phyloP scores from a whole-genome alignment of 1,284 basidiomycete genomes.

The Ustilago crameri region DNA sequence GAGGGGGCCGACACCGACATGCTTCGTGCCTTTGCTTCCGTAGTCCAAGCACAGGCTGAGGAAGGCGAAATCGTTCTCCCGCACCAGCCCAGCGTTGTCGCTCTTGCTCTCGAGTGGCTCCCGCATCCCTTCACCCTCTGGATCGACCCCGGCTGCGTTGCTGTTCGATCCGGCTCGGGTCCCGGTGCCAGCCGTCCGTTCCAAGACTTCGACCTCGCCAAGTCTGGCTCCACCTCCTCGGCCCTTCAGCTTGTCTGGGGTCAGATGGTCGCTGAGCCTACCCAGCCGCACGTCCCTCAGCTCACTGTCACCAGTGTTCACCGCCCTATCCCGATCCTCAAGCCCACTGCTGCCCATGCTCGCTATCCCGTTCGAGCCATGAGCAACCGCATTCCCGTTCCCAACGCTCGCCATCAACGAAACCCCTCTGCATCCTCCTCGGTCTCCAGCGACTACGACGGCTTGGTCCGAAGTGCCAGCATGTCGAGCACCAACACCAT shows the following conservation, averaged over 20 bases:
- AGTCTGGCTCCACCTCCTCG: constrained; percentile 2
- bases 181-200: constrained; percentile 33
- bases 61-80: constrained; percentile 30
- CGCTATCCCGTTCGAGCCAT: constrained; percentile 25
- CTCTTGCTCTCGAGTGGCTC: constrained; percentile 38
- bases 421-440: constrained; percentile 26
- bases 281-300: constrained; percentile 12
- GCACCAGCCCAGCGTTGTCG: constrained; percentile 12
- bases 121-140: constrained; percentile 50
- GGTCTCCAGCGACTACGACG: constrained; percentile 14
- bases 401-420: constrained; percentile 12
- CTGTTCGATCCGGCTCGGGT: constrained; percentile 48
- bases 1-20: constrained; percentile 50
- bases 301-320: constrained; percentile 33
- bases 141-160: constrained; percentile 61
- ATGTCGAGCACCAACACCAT: constrained; percentile 31
- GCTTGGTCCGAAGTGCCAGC: constrained; percentile 37
- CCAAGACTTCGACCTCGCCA: constrained; percentile 25
- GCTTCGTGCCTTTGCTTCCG: constrained; percentile 35
- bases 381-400: constrained; percentile 5
- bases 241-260: constrained; percentile 49
- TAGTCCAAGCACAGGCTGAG: constrained; percentile 20
- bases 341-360: constrained; percentile 12
- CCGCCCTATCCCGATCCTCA: constrained; percentile 41
- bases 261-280: constrained; percentile 20